Conservation (phyloP, 495 filamentous ascomycete genomes). For the Jackrogersella minutella region DNA sequence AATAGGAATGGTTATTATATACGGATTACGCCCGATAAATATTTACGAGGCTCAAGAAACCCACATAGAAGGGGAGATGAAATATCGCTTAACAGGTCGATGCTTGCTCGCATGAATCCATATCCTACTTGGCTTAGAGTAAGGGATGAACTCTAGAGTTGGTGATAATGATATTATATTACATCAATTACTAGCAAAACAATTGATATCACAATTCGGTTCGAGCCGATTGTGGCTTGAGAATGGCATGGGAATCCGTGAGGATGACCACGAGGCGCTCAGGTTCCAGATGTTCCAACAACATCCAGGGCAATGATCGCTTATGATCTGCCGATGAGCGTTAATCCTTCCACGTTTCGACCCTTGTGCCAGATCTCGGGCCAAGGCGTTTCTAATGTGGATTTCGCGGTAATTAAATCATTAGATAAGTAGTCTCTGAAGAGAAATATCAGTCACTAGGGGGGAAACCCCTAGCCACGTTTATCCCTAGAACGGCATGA, state of each 20-base stretch:
- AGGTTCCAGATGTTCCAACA: conserved; percentile 12
- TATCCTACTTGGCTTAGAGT: background rate
- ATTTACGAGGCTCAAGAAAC: conserved; percentile 1
- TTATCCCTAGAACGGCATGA: conserved; percentile 3
- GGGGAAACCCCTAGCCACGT: conserved; percentile 4
- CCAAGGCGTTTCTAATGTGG: conserved; percentile 39
- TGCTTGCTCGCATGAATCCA: background rate
- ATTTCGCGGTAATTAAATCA: conserved; percentile 35
- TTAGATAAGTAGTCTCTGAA: background rate
- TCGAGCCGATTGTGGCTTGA: conserved; percentile 32
- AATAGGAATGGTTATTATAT: conserved; percentile 5
- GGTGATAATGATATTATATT: background rate
- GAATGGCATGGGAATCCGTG: background rate
- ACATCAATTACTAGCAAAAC: background rate
- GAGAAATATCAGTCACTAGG: background rate
- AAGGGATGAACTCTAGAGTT: background rate
- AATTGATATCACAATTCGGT: conserved; percentile 20
- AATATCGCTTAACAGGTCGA: background rate
- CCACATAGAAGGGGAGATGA: conserved; percentile 17
- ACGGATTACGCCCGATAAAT: conserved; percentile 6
- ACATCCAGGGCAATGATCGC: conserved; percentile 20
- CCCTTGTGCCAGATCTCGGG: conserved; percentile 42
- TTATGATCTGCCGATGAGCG: conserved; percentile 40
- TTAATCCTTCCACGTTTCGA: conserved; percentile 38
- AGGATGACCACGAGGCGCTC: conserved; percentile 17